Evolutionary conservation across 2,329 filamentous ascomycete species (phyloP).

Genomic region (Cladosporium sp.): DNA sequence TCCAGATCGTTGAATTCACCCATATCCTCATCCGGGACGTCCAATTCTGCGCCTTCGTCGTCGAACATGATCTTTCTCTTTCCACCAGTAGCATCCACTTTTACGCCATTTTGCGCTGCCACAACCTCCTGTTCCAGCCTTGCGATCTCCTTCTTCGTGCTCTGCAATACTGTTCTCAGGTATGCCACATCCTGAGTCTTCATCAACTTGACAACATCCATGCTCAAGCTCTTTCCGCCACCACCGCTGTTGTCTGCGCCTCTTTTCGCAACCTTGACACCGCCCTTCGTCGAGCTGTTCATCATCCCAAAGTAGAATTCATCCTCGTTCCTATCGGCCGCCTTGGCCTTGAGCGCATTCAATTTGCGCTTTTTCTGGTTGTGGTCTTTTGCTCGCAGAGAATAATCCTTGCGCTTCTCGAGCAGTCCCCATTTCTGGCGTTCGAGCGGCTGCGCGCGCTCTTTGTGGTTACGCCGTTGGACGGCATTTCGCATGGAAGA

Average conservation of each 20-base stretch:
- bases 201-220: constrained; percentile 58
- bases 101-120: constrained; percentile 36
- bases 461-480: constrained; percentile 79
- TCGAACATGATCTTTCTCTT: constrained; percentile 37
- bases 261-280: constrained; percentile 42
- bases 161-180: constrained; percentile 54
- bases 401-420: constrained; percentile 89
- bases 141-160: constrained; percentile 50
- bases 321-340: constrained; percentile 59
- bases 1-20: constrained; percentile 17
- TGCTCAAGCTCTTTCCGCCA: constrained; percentile 39
- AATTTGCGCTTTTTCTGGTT: constrained; percentile 58
- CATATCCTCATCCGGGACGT: constrained; percentile 14
- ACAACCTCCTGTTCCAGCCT: constrained; percentile 39
- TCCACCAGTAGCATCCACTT: constrained; percentile 27
- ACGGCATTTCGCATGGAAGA: constrained; percentile 60
- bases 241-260: constrained; percentile 37
- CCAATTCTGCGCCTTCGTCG: constrained; percentile 24
- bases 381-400: constrained; percentile 61
- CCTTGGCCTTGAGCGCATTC: constrained; percentile 56
- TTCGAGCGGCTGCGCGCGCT: constrained; percentile 81
- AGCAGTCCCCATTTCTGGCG: constrained; percentile 84
- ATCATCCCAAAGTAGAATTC: constrained; percentile 66
- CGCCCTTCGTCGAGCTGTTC: constrained; percentile 45
- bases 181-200: constrained; percentile 65